Base-by-base conservation (phyloP, 805 yeast genomes). In the Monosporozyma siamensis region DNA sequence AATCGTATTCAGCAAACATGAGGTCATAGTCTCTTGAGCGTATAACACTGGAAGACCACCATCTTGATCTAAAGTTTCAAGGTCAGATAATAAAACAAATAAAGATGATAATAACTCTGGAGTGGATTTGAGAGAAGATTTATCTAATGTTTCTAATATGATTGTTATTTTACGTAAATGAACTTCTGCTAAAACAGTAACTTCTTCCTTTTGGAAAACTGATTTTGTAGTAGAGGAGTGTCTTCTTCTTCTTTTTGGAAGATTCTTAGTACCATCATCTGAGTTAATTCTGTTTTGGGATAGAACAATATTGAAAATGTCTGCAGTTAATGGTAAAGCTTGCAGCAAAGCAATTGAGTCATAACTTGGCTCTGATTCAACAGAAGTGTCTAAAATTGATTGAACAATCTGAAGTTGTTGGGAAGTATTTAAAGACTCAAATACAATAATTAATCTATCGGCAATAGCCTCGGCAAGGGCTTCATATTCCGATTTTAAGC, bases 31-130 rank as follows among this genome's bases (percentile, higher is more conserved):
- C 60, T 92, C 97, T 65, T 92, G 95, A 1, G 95, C 82, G 53
- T 89, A 90, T 36, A 85, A 69, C 4, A 90, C 90, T 4, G 98
- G 95, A 48, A 92, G 68, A 44, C 87, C 86, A 32, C 95, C 95
- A 58, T 89, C 97, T 49, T 78, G 79, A 35, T 95, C 95, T 38
- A 92, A 70, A 23, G 95, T 79, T 58, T 84, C 92, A 49, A 83
- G 67, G 58, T 84, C 92, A 41, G 85, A 76, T 40, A 84, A 66
- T 29, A 81, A 67, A 48, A 74, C 74, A 64, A 84, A 80, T 45
- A 79, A 58, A 12, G 75, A 63, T 40, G 69, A 67, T 32, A 79
- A 61, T 39, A 79, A 62, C 20, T 66, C 68, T 2, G 78, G 70
- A 24, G 68, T 54, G 12, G 62, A 56, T 12, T 53, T 51, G 9